phyloP scores from a whole-genome alignment of 2,329 filamentous ascomycete genomes.

The Iodosphaeria phyllophila region DNA sequence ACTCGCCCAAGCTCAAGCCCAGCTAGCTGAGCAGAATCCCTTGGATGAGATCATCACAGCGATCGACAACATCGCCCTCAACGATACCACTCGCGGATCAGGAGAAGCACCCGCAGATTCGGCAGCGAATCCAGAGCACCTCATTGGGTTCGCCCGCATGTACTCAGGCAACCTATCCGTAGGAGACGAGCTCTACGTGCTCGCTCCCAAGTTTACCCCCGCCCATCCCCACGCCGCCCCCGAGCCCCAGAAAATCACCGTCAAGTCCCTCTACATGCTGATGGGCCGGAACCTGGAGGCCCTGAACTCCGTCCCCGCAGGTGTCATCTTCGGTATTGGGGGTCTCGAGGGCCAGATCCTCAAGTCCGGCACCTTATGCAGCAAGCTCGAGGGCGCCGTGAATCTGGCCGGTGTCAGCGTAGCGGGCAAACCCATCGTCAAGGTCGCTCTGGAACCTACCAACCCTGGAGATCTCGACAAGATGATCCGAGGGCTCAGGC shows the following conservation, averaged over 20 bases:
- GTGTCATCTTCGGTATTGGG: slow-evolving; percentile 87
- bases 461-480: slow-evolving; percentile 84
- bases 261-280: slow-evolving; percentile 80
- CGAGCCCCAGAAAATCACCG: slow-evolving; percentile 62
- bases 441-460: slow-evolving; percentile 83
- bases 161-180: slow-evolving; percentile 83
- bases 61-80: slow-evolving; percentile 40
- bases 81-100: slow-evolving; percentile 26
- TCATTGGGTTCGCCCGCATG: slow-evolving; percentile 86
- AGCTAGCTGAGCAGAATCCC: slow-evolving; percentile 36
- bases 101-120: slow-evolving; percentile 44
- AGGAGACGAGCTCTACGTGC: slow-evolving; percentile 77
- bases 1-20: slow-evolving; percentile 53
- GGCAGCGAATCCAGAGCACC: slow-evolving; percentile 72
- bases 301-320: slow-evolving; percentile 70
- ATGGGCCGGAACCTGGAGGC: slow-evolving; percentile 85
- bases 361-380: slow-evolving; percentile 88
- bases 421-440: slow-evolving; percentile 76
- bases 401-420: slow-evolving; percentile 77
- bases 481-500: slow-evolving; percentile 73
- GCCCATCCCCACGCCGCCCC: slow-evolving; percentile 53
- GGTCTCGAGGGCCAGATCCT: slow-evolving; percentile 86
- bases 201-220: slow-evolving; percentile 85
- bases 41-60: slow-evolving; percentile 39
- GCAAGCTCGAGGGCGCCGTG: slow-evolving; percentile 65